Conservation (phyloP, 305 asterid species). For the Stenogyne calaminthoides region DNA sequence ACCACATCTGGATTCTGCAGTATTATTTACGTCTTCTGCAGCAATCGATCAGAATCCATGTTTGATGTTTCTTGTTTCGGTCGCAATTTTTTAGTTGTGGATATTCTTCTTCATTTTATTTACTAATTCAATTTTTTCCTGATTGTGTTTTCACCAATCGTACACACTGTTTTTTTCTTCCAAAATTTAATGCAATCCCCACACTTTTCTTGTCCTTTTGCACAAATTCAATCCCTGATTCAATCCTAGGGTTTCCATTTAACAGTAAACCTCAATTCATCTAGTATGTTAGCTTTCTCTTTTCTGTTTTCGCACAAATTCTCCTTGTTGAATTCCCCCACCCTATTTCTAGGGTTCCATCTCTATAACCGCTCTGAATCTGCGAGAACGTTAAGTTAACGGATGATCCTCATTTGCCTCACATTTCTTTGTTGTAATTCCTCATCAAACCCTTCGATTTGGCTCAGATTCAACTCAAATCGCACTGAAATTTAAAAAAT, state of each 20-base stretch:
- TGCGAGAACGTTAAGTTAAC: slow-evolving; percentile 1
- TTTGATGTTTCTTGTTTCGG: slow-evolving; percentile 18
- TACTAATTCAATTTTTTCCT: background rate
- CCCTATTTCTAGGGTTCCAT: slow-evolving; percentile 24
- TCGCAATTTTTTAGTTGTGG: background rate
- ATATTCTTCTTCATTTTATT: background rate
- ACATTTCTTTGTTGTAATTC: background rate
- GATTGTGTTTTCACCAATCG: background rate
- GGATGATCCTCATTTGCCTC: background rate
- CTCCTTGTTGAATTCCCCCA: background rate
- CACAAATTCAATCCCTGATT: background rate
- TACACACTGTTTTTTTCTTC: background rate
- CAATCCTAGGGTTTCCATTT: slow-evolving; percentile 13
- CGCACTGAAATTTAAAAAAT: background rate
- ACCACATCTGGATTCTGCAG: background rate
- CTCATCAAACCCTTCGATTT: slow-evolving; percentile 8
- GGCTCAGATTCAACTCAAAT: slow-evolving; percentile 18
- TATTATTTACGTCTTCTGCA: background rate
- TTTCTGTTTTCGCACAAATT: background rate
- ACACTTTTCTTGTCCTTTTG: background rate
- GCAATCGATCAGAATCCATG: background rate
- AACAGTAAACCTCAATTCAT: background rate
- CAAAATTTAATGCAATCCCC: slow-evolving; percentile 5
- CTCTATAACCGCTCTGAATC: background rate
- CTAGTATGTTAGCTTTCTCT: background rate